A percentile compares a stretch with the other conserved stretches of the same genome.
These are phyloP conservation scores for Entophlyctis luteolus DNA, from an alignment of 192 early-diverging fungal genomes.

Conservation along the genomic window DNA sequence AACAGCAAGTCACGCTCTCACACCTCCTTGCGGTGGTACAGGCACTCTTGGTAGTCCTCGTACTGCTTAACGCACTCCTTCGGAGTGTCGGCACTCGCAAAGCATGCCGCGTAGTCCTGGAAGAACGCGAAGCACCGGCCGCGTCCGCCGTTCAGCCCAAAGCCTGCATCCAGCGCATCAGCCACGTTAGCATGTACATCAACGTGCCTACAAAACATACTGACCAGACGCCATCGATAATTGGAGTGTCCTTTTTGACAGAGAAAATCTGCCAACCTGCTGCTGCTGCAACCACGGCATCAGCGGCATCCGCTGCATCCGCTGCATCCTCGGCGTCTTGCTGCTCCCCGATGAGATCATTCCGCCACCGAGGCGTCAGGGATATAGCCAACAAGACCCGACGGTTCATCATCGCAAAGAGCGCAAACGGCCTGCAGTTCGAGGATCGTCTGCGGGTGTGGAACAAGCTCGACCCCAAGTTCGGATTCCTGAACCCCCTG, in stretches of 20 bases:
- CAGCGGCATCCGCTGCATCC: no score
- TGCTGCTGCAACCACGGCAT: no score
- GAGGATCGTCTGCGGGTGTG: conserved; percentile 88
- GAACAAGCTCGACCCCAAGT: conserved; percentile 78
- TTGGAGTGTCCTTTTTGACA: no score
- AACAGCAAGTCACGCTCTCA: no score
- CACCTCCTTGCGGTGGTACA: conserved; percentile 95
- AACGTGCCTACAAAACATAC: no score
- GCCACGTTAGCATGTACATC: no score
- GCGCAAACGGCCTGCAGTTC: conserved; percentile 68
- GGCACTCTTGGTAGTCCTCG: conserved; percentile 95
- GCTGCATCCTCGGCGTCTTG: no score
- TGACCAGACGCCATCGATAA: no score
- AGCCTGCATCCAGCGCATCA: no score
- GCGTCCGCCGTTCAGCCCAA: conserved; percentile 68
- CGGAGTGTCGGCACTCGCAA: conserved; percentile 71
- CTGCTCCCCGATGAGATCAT: no score
- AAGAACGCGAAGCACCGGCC: conserved; percentile 95
- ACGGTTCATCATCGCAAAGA: conserved; percentile 54
- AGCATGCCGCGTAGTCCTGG: conserved; percentile 96
- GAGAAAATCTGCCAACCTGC: no score
- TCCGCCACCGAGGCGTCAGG: conserved; percentile 50
- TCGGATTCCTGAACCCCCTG: conserved; percentile 83
- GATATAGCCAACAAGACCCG: conserved; percentile 55
- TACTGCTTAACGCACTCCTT: conserved; percentile 72